Percentiles rank a stretch among this genome's conserved stretches.
Evolutionary conservation across 2,329 filamentous ascomycete genomes (phyloP).

Genomic region (Fusarium acutatum): DNA sequence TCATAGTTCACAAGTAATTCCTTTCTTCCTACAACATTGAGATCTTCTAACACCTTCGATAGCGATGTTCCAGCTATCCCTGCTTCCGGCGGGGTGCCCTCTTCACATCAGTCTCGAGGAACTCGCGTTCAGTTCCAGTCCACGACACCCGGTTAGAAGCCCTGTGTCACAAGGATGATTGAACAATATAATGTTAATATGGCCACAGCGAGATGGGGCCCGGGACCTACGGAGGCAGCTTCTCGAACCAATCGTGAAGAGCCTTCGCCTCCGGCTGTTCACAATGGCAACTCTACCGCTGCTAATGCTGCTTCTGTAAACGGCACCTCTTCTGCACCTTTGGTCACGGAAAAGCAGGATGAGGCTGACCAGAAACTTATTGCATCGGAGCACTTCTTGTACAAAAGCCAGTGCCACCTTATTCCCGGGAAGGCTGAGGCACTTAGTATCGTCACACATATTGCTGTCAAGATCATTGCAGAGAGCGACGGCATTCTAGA

Average conservation of each 20-base stretch:
- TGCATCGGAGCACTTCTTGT: conserved; percentile 21
- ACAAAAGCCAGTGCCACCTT: conserved; percentile 25
- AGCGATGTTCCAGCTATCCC: background rate
- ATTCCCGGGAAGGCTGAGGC: conserved; percentile 15
- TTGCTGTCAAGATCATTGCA: conserved; percentile 28
- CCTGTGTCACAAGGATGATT: conserved; percentile 5
- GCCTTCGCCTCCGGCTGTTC: background rate
- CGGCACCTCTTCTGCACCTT: background rate
- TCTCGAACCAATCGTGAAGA: background rate
- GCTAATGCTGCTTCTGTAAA: background rate
- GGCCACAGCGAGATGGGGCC: conserved; percentile 14
- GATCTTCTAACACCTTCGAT: background rate
- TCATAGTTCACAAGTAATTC: background rate
- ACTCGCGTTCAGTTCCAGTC: conserved; percentile 8
- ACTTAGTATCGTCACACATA: conserved; percentile 5
- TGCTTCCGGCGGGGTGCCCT: too few relatives aligned
- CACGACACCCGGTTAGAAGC: conserved; percentile 18
- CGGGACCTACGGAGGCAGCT: background rate
- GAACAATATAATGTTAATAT: background rate
- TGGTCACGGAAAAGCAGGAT: background rate
- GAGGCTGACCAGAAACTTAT: background rate
- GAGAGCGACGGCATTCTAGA: background rate
- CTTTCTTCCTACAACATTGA: background rate
- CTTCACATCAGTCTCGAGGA: background rate
- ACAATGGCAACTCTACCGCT: background rate